These are phyloP conservation scores for Ascobolus immersus DNA, from an alignment of 495 filamentous ascomycete species.

Conservation along the genomic window DNA sequence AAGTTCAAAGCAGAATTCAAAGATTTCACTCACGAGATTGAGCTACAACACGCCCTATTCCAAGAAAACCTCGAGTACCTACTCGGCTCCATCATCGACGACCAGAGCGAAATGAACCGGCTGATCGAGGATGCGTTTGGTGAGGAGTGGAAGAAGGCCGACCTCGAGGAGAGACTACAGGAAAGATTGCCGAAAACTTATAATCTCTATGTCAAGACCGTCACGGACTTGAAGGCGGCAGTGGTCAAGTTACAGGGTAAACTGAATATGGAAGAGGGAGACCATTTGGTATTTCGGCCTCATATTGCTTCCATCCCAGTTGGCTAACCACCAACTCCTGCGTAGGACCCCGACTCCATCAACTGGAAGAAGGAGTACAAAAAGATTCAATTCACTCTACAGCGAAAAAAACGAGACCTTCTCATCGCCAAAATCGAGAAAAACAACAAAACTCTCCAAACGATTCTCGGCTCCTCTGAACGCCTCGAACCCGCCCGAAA, in stretches of 20 bases:
- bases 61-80: conserved; percentile 8
- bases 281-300: too few species aligned
- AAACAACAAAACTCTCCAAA: conserved; percentile 5
- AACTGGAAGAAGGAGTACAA: too few species aligned
- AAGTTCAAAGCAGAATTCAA: conserved; percentile 10
- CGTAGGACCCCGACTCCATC: too few species aligned
- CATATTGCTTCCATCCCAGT: too few species aligned
- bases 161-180: not conserved
- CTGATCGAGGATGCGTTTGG: conserved; percentile 7
- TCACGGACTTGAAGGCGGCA: conserved; percentile 2
- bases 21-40: conserved; percentile 9
- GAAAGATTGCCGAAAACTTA: conserved; percentile 5
- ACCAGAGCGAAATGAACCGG: not conserved
- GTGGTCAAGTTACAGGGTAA: not conserved
- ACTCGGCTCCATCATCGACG: conserved; percentile 1
- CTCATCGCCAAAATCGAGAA: not conserved
- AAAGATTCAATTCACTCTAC: not conserved
- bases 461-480: conserved; percentile 1
- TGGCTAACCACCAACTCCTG: too few species aligned
- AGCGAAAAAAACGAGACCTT: not conserved
- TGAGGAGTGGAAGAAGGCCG: conserved; percentile 4
- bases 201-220: conserved; percentile 6
- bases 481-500: not conserved
- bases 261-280: not conserved
- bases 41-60: conserved; percentile 8